Base-by-base conservation (phyloP, 2,329 filamentous ascomycete species). In the Malbranchea zuffiana region DNA sequence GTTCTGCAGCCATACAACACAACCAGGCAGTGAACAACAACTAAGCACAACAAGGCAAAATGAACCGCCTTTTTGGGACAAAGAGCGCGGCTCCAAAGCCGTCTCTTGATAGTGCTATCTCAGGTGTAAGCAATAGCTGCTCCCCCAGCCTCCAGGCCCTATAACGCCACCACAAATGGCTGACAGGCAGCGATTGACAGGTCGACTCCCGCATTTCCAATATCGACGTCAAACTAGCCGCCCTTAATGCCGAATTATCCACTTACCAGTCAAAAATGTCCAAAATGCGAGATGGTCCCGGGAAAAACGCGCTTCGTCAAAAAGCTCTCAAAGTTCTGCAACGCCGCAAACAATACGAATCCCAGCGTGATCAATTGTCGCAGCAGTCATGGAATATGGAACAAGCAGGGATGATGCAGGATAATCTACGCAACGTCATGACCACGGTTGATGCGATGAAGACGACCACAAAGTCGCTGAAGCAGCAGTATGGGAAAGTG, bases 341-440 rank as follows among this genome's bases (percentile, higher is more conserved):
- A 65, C 82, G 86, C 41, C 81, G 88, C 50, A 94, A 93, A 59
- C 80, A 87, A 62, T 93, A 94, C 75, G 90, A 98, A 64, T 72
- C 75, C 3, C 86, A 95, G 63, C 84, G 88, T 47, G 86, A 95
- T 53, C 87, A 96, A 64, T 77, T 96, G 37, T 82, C 93, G 63
- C 74, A 80, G 47, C 90, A 98, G 65, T 84, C 84, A 15, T 96
- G 87, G 87, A 96, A 96, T 66, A 95, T 98, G 87, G 87, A 96
- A 66, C 87, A 95, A 64, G 87, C 88, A 3, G 82, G 82, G 57
- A 92, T 87, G 73, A 95, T 96, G 88, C 86, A 93, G 66, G 88
- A 96, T 65, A 96, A 96, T 56, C 74, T 98, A 36, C 90, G 92
- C 61, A 96, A 96, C 61, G 88, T 90, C 45, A 95, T 95, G 87